A percentile compares a stretch with the other conserved stretches of the same genome.
Conservation (phyloP, 192 early-diverging fungal genomes). For the Cladochytrium replicatum region DNA sequence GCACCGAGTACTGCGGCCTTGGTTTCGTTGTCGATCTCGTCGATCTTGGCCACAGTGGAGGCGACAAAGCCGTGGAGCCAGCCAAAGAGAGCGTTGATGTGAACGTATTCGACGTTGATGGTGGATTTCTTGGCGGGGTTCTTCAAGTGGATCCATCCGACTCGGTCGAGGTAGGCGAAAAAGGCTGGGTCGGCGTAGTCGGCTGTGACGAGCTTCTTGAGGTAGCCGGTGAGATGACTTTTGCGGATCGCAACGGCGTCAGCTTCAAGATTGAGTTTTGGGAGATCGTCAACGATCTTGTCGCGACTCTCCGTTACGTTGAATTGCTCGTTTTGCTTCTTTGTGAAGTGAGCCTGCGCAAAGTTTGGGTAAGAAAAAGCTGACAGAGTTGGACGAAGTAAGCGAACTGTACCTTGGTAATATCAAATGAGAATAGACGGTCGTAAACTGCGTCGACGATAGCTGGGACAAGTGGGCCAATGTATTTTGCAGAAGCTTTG, state of each 20-base stretch:
- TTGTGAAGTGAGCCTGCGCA: no score
- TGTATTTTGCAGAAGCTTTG: conserved; percentile 47
- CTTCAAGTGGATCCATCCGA: conserved; percentile 63
- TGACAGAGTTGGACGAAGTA: no score
- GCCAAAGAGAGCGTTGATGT: conserved; percentile 66
- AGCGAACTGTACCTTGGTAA: conserved; percentile 60
- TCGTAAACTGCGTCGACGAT: conserved; percentile 72
- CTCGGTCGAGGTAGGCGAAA: conserved; percentile 71
- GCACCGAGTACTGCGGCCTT: conserved; percentile 33
- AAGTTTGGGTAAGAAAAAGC: no score
- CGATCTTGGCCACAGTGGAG: conserved; percentile 41
- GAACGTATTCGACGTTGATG: conserved; percentile 77
- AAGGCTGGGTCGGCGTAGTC: conserved; percentile 26
- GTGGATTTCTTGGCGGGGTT: conserved; percentile 62
- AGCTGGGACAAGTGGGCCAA: conserved; percentile 57
- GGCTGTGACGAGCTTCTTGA: conserved; percentile 54
- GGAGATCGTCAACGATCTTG: neutral
- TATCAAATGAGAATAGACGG: conserved; percentile 59
- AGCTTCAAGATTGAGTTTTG: neutral
- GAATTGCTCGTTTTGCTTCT: neutral
- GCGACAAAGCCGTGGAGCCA: conserved; percentile 36
- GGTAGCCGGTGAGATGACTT: conserved; percentile 59
- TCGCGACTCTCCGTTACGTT: neutral
- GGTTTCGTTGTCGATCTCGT: conserved; percentile 25
- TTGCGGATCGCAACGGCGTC: conserved; percentile 2